Evolutionary conservation across 306 rosid genomes (phyloP), one percentile per base, ranked within the genome.

Genomic region (Medicago truncatula): DNA sequence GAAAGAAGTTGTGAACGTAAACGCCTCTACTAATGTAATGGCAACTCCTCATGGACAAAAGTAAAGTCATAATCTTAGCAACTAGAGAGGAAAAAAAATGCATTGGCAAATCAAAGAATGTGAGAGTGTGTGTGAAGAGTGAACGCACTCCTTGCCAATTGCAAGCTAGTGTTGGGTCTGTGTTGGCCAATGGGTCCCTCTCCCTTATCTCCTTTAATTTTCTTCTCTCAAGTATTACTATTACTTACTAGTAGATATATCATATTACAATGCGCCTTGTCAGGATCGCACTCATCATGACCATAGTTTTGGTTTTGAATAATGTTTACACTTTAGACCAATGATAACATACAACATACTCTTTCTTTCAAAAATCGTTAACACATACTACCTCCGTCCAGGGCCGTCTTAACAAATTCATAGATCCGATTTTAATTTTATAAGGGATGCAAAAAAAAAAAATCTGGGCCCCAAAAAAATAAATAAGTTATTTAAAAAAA

Each of bases 241-340:
- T n/a, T n/a, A n/a, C n/a, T n/a, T n/a, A 54, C 12, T 54, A 3
- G 6, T 54, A 54, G 60, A 54, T 18, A 18, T 34, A 28, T 39
- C 16, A 7, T 41, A 56, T 47, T 74, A 63, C 74, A 74, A 31
- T 90, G 96, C 87, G 92, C 90, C 69, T 82, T 36, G 92, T 91
- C 96, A 85, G 76, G 80, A 73, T 74, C 70, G 79, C 96, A 91
- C 92, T 84, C 16, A 31, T 59, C 39, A 4, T 20, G 2, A 59
- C 4, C 18, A 25, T 59, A 31, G 13, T 59, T 59, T 59, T 0
- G 65, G 38, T 34, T 5, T 59, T 25, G 16, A 58, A 11, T 28
- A 28, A 3, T 28, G 31, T 28, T 28, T 28, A 28, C 4, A 28
- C 31, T 28, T 28, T 28, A 28, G 31, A 28, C 31, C 0, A 28